phyloP scores from a whole-genome alignment of 2,329 filamentous ascomycete species.

The Colletotrichum phormii region DNA sequence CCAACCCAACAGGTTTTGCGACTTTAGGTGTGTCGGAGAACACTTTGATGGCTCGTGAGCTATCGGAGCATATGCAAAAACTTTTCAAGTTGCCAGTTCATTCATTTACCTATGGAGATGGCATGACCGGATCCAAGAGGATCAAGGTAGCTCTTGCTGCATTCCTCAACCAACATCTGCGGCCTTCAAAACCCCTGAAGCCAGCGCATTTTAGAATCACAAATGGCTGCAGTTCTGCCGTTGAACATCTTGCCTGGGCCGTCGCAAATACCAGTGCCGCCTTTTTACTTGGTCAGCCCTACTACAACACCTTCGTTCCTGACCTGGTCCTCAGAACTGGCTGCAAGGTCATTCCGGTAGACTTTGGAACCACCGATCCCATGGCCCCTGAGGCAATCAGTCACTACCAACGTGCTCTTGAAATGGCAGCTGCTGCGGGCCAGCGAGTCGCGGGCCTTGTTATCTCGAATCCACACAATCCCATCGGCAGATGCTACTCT shows the following conservation, averaged over 20 bases:
- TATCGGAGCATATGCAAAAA: conserved; percentile 50
- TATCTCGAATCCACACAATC: conserved; percentile 61
- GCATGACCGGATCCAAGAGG: conserved; percentile 48
- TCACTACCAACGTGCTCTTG: conserved; percentile 60
- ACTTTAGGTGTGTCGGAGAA: conserved; percentile 66
- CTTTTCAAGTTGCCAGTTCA: conserved; percentile 43
- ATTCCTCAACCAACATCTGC: conserved; percentile 50
- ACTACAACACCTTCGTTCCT: conserved; percentile 59
- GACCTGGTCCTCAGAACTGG: conserved; percentile 57
- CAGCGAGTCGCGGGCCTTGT: neutral
- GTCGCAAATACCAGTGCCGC: conserved; percentile 52
- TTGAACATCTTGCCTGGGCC: conserved; percentile 54
- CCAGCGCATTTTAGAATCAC: conserved; percentile 49
- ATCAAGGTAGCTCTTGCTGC: conserved; percentile 44
- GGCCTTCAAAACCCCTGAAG: conserved; percentile 42
- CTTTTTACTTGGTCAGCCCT: conserved; percentile 54
- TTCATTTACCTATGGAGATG: conserved; percentile 55
- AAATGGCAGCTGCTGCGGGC: neutral
- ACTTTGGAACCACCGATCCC: neutral
- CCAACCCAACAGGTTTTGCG: conserved; percentile 57
- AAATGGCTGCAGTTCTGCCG: conserved; percentile 53
- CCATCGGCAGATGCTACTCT: conserved; percentile 60
- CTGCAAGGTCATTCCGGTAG: conserved; percentile 35
- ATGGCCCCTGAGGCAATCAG: neutral
- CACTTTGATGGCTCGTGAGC: conserved; percentile 57